Evolutionary conservation across 768 basidiomycete species (phyloP).

Genomic region (Serpula lacrymans): DNA sequence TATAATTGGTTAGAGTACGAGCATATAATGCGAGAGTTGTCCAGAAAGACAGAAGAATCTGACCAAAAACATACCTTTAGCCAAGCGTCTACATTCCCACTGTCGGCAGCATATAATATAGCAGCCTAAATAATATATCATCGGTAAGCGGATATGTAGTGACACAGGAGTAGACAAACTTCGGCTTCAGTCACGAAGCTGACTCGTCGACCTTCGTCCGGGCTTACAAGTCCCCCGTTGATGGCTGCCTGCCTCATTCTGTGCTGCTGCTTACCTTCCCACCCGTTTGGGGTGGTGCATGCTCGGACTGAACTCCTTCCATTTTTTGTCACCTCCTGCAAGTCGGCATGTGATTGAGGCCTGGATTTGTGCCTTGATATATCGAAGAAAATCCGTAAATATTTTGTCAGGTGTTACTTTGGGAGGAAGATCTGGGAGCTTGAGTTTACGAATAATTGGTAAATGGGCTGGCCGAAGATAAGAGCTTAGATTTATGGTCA

Average conservation of each 20-base stretch:
- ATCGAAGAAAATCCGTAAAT: slow-evolving; percentile 23
- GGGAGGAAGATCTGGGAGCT: slow-evolving; percentile 21
- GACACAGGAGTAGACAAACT: slow-evolving; percentile 36
- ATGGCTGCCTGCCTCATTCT: slow-evolving; percentile 23
- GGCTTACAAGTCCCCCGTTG: slow-evolving; percentile 18
- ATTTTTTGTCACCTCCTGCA: slow-evolving; percentile 21
- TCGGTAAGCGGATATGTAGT: slow-evolving; percentile 38
- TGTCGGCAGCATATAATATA: slow-evolving; percentile 3
- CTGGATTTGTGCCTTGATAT: slow-evolving; percentile 22
- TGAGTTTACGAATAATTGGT: slow-evolving; percentile 15
- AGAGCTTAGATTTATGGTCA: too few species aligned
- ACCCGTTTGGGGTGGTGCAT: slow-evolving; percentile 29
- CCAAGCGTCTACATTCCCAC: slow-evolving; percentile 4
- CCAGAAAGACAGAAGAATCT: slow-evolving; percentile 1
- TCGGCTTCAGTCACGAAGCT: slow-evolving; percentile 25
- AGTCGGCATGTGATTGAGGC: slow-evolving; percentile 16
- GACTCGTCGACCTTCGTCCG: slow-evolving; percentile 14
- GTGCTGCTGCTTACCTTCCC: slow-evolving; percentile 27
- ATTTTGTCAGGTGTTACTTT: slow-evolving; percentile 16
- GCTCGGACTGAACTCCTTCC: slow-evolving; percentile 21
- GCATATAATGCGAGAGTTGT: not conserved
- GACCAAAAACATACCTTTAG: slow-evolving; percentile 36
- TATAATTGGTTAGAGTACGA: not conserved
- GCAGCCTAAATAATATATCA: slow-evolving; percentile 19
- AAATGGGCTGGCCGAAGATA: slow-evolving; percentile 31